Base-by-base conservation (phyloP, 176 grass and related monocot genomes). In the Poa annua region DNA sequence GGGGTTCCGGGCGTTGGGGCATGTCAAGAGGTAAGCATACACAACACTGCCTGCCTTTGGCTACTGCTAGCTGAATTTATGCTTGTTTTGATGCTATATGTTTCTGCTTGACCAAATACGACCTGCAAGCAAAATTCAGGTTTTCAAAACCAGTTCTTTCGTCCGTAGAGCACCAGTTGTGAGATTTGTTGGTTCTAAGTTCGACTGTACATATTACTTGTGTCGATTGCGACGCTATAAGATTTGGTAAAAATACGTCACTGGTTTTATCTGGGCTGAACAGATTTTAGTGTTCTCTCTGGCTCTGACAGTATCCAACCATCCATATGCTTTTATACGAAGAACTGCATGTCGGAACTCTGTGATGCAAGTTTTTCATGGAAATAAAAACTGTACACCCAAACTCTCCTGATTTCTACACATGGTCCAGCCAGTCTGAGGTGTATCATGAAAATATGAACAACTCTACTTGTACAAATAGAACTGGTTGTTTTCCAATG, bases 1-100 rank as follows among this genome's bases (percentile, higher is more conserved):
- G 96, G 96, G 92, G 14, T 98, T 88, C 81, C 92, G 92, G 44
- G 80, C 92, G 54, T 70, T 95, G 60, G 96, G 96, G 6, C 92
- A 82, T 11, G 86, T 98, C 76, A 82, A 95, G 71, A 98, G 96
- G 96, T 98, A 52, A 75, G n/a, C 1, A 44, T 51, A 49, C 44
- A 52, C 0, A 22, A 7, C 53, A 8, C 53, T 62, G 44, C 54
- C 20, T 65, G 0, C 24, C 39, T 25, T 14, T 24, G 29, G 41
- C 13, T 70, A 11, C 55, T 42, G 20, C 57, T 63, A 21, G 7
- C 66, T 85, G 53, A 69, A 5, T 44, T 36, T 52, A 13, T 34
- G 33, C 44, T 71, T 55, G 47, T 85, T 66, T 72, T 7, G n/a
- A 52, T 32, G 56, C 21, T 35, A 14, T 59, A n/a, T n/a, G n/a